Percentiles rank a stretch among this genome's conserved stretches.
Conservation (phyloP, 1,139 yeast genomes). For the Protomyces inundatus region DNA sequence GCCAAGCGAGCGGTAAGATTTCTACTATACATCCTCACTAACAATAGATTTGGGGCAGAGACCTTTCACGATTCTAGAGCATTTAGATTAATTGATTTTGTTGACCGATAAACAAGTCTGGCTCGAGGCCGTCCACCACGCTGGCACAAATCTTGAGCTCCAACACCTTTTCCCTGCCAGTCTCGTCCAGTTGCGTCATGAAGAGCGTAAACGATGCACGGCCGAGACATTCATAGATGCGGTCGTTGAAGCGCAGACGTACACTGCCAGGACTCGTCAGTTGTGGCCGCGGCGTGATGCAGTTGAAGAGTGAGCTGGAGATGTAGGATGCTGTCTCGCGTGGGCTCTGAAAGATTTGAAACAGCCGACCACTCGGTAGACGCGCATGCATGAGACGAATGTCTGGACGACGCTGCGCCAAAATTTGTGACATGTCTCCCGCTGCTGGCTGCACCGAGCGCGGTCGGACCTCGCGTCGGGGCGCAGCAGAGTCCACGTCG, state of each 20-base stretch:
- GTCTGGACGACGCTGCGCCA: background rate
- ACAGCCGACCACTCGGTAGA: background rate
- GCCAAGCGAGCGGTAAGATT: slow-evolving; percentile 43
- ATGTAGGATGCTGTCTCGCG: background rate
- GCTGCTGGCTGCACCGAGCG: background rate
- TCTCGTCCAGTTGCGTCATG: background rate
- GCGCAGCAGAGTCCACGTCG: background rate
- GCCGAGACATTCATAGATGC: background rate
- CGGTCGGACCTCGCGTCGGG: background rate
- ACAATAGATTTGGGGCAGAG: slow-evolving; percentile 25
- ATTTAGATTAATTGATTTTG: background rate
- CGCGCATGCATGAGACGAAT: background rate
- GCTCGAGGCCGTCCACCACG: background rate
- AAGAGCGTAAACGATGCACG: background rate
- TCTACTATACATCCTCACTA: background rate
- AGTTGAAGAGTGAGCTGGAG: background rate
- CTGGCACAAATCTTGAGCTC: background rate
- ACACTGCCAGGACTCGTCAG: background rate
- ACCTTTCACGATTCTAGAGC: slow-evolving; percentile 24
- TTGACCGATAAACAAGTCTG: background rate
- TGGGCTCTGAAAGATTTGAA: background rate
- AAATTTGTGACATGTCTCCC: background rate
- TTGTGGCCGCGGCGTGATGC: background rate
- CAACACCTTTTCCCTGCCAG: background rate
- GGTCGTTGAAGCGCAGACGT: background rate